Base-by-base conservation (phyloP, 2,329 filamentous ascomycete species). In the Botrytis pseudocinerea region DNA sequence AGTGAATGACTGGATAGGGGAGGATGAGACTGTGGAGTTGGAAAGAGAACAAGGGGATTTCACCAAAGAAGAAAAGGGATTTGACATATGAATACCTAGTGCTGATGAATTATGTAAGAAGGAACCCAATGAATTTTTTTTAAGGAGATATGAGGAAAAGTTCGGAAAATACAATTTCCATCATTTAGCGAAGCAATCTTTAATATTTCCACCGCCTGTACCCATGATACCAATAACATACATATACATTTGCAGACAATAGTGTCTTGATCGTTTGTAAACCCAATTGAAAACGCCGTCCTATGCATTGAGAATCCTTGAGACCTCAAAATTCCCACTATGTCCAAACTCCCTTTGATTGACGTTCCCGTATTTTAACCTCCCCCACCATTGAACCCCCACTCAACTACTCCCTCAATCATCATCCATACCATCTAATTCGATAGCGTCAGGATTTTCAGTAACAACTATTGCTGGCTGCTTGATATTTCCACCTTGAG, bases 391-490 rank as follows among this genome's bases (percentile, higher is more conserved):
- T 61, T 66, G n/a, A 46, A 57, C 25, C 69, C 28, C 25, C 46
- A 22, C 6, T 40, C 25, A 20, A 40, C 32, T 22, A 40, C 16
- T 32, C 22, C 28, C 35, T 78, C 76, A 75, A 74, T 77, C 76
- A 75, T 77, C 73, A 51, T 46, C 76, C 77, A 94, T 87, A 79
- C 94, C 89, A 81, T 46, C 76, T 77, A 94, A 87, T 79, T 94
- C 89, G 81, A 97, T 96, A 38, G 93, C 93, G 80, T 97, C 94
- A 2, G 94, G 94, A 80, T 97, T 97, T 20, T 89, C 83, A 32
- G 86, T 84, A 28, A 83, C 81, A 59, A 82, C 80, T 73, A 85
- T 82, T 32, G 81, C 80, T n/a, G 83, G 79, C 54, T 82, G 80
- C 48, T 82, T 75, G 74, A 81, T 76, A 77, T 89, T 88, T 35